Percentiles rank a stretch among this genome's conserved stretches.
These are phyloP conservation scores for Blastobotrys serpentis DNA, from an alignment of 1,139 yeast species.

Conservation along the genomic window DNA sequence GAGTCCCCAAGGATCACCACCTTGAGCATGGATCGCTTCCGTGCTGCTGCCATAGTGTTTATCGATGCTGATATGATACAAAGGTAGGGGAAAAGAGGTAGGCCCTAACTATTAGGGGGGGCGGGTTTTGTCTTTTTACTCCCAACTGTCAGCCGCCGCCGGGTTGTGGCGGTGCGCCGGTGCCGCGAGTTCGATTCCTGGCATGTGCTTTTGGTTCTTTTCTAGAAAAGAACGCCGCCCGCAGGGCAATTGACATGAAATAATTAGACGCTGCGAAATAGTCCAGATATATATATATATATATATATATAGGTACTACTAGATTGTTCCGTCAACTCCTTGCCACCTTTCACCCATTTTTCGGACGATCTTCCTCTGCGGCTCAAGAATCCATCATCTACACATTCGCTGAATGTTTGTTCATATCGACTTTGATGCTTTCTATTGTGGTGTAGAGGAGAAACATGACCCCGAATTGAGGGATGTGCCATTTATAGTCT, in stretches of 20 bases:
- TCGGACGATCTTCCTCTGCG: too few relatives aligned
- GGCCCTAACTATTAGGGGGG: too few relatives aligned
- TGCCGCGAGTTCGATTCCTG: not conserved
- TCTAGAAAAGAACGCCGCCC: too few relatives aligned
- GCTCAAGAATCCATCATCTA: too few relatives aligned
- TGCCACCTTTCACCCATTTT: not conserved
- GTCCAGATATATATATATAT: too few relatives aligned
- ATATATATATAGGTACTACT: too few relatives aligned
- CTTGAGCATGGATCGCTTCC: slow-evolving; percentile 88
- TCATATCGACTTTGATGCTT: slow-evolving; percentile 40
- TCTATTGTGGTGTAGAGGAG: slow-evolving; percentile 41
- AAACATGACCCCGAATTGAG: slow-evolving; percentile 32
- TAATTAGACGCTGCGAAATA: too few relatives aligned
- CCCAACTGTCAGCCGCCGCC: not conserved
- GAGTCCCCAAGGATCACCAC: slow-evolving; percentile 95
- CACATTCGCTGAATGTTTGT: slow-evolving; percentile 21
- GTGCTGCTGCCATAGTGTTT: slow-evolving; percentile 26
- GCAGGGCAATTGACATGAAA: too few relatives aligned
- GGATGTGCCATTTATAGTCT: slow-evolving; percentile 37
- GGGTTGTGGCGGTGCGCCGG: not conserved
- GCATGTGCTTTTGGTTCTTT: too few relatives aligned
- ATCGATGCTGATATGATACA: slow-evolving; percentile 6
- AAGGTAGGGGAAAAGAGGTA: too few relatives aligned
- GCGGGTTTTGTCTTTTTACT: not conserved
- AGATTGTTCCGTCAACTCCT: too few relatives aligned